These are phyloP conservation scores for Arthrobotrys iridis DNA, from an alignment of 2,329 filamentous ascomycete genomes.

Conservation along the genomic window DNA sequence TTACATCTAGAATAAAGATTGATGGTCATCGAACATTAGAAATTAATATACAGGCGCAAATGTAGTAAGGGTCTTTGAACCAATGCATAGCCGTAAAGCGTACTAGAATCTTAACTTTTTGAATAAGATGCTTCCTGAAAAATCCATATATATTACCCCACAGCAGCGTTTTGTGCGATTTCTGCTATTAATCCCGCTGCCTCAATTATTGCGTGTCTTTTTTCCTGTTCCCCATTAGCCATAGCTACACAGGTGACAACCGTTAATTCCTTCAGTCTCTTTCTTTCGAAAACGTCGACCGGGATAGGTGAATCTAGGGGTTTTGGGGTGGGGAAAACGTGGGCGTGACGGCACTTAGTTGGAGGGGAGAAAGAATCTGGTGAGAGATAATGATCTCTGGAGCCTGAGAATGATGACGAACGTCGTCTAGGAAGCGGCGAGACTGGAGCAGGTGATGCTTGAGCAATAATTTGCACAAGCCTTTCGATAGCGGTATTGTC, in stretches of 20 bases:
- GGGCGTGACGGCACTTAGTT: conserved; percentile 31
- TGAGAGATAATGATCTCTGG: conserved; percentile 25
- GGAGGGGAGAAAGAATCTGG: conserved; percentile 24
- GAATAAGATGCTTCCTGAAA: no score
- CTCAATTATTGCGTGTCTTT: conserved; percentile 26
- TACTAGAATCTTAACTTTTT: no score
- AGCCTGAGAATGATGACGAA: conserved; percentile 20
- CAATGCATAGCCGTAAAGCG: no score
- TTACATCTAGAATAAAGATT: no score
- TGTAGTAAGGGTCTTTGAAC: no score
- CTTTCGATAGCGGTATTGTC: conserved; percentile 53
- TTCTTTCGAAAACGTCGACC: conserved; percentile 37
- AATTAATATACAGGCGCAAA: no score
- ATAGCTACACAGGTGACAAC: conserved; percentile 45
- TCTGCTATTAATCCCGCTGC: conserved; percentile 8
- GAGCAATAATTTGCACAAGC: conserved; percentile 27
- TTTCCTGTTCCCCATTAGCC: conserved; percentile 46
- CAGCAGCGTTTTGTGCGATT: conserved; percentile 30
- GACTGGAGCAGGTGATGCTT: conserved; percentile 21
- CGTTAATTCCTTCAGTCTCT: conserved; percentile 30
- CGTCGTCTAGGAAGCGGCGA: conserved; percentile 16
- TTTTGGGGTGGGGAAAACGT: conserved; percentile 48
- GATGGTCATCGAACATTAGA: no score
- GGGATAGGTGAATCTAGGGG: conserved; percentile 17
- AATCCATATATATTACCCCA: background rate